Evolutionary conservation across 768 basidiomycete genomes (phyloP).

Genomic region (Russula vinacea): DNA sequence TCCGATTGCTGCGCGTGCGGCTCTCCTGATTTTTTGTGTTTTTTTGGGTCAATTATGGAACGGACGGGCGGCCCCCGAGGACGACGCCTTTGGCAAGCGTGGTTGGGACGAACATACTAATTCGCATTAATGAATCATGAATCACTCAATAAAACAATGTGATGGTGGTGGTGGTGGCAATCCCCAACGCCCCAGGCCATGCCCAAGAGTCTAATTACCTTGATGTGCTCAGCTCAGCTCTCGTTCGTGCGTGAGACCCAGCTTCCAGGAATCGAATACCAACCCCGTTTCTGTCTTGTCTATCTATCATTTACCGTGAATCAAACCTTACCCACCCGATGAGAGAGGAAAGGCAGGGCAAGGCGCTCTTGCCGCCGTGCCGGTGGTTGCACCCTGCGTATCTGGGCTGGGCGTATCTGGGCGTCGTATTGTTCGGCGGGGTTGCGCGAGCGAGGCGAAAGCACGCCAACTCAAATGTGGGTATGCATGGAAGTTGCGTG

Average conservation of each 20-base stretch:
- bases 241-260: too few species aligned
- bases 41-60: neutral
- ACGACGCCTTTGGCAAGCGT: neutral
- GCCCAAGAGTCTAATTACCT: conserved; percentile 9
- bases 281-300: too few species aligned
- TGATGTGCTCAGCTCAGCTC: neutral
- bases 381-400: too few species aligned
- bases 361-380: too few species aligned
- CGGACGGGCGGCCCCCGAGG: neutral
- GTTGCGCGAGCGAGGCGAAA: too few species aligned
- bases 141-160: neutral
- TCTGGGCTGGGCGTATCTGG: too few species aligned
- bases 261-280: too few species aligned
- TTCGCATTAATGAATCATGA: neutral
- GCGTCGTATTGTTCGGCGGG: too few species aligned
- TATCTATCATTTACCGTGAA: too few species aligned
- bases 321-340: too few species aligned
- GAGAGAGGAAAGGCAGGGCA: too few species aligned
- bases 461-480: too few species aligned
- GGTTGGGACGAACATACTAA: neutral
- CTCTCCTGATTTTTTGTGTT: neutral
- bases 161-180: neutral
- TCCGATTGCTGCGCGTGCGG: neutral
- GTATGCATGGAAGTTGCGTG: conserved; percentile 1
- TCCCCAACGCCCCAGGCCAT: neutral